phyloP scores from a whole-genome alignment of 2,329 filamentous ascomycete species.

The Arthrobotrys sphaeroides region DNA sequence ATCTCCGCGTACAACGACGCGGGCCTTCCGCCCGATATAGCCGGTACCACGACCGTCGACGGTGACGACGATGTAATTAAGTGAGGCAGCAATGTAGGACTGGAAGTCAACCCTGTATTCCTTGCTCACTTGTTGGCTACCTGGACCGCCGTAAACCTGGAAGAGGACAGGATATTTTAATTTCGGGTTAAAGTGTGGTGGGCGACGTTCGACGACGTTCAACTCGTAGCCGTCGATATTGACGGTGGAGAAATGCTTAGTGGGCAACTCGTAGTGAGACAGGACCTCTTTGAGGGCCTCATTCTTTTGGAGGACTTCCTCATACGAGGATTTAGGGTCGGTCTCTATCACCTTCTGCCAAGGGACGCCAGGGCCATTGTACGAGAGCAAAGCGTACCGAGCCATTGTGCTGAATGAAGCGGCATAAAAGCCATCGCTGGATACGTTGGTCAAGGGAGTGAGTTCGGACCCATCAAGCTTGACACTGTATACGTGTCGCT shows the following conservation, averaged over 20 bases:
- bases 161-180: constrained; percentile 95
- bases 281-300: constrained; percentile 73
- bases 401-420: constrained; percentile 84
- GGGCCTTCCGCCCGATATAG: constrained; percentile 82
- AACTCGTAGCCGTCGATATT: constrained; percentile 81
- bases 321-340: constrained; percentile 67
- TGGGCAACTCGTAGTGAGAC: constrained; percentile 80
- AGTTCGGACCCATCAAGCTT: constrained; percentile 80
- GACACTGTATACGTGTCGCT: constrained; percentile 91
- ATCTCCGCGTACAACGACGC: constrained; percentile 82
- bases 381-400: constrained; percentile 83
- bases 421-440: constrained; percentile 78
- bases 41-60: constrained; percentile 94
- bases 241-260: constrained; percentile 82
- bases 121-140: constrained; percentile 87
- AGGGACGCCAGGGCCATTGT: constrained; percentile 84
- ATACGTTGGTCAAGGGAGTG: constrained; percentile 76
- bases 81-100: constrained; percentile 80
- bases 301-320: constrained; percentile 82
- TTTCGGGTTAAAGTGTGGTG: constrained; percentile 83
- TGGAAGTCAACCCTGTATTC: constrained; percentile 88
- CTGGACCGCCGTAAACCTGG: constrained; percentile 91
- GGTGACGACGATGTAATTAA: constrained; percentile 94
- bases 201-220: constrained; percentile 82
- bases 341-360: constrained; percentile 92